These are phyloP conservation scores for Solanum hybrid DNA, from an alignment of 305 asterid genomes.

Conservation along the genomic window DNA sequence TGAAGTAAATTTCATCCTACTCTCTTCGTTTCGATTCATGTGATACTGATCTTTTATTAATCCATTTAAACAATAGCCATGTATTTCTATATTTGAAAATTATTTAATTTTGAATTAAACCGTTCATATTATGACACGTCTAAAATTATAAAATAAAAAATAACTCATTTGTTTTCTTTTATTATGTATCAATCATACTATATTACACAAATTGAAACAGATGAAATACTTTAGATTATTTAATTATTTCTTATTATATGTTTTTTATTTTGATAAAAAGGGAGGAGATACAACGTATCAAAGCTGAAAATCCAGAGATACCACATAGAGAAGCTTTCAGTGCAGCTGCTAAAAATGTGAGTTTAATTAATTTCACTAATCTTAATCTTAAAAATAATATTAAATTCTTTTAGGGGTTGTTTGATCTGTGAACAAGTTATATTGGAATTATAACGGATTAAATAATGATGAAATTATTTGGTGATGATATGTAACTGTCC, in stretches of 20 bases:
- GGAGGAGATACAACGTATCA: slow-evolving; percentile 92
- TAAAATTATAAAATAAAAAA: no score
- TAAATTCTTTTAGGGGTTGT: background rate
- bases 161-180: background rate
- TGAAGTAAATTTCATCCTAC: slow-evolving; percentile 47
- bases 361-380: background rate
- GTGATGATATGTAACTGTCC: background rate
- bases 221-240: background rate
- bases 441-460: background rate
- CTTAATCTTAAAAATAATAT: background rate
- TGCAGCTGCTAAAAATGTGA: slow-evolving; percentile 88
- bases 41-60: background rate
- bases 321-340: slow-evolving; percentile 97
- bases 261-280: slow-evolving; percentile 12
- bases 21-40: background rate
- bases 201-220: no score
- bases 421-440: background rate
- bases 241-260: background rate
- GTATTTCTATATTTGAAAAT: background rate
- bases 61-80: background rate
- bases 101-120: background rate
- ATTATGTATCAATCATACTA: background rate
- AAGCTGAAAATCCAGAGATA: slow-evolving; percentile 84
- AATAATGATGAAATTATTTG: background rate
- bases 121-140: background rate